phyloP scores from a whole-genome alignment of 805 yeast genomes.

The Candida anglica region DNA sequence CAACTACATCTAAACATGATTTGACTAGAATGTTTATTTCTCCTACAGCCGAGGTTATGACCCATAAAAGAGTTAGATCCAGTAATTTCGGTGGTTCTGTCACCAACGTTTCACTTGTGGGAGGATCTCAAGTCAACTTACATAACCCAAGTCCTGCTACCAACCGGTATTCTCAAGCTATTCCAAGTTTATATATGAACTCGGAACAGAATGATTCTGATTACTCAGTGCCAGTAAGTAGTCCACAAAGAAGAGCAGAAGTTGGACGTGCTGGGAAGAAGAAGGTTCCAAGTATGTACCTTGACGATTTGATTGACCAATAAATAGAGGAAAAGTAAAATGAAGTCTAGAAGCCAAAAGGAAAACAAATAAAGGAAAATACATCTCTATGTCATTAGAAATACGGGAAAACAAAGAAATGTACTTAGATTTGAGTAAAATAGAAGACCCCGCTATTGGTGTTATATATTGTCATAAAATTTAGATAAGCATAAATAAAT shows the following conservation, averaged over 20 bases:
- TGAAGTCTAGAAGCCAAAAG: too few relatives aligned
- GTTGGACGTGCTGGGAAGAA: slow-evolving; percentile 21
- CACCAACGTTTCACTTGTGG: slow-evolving; percentile 13
- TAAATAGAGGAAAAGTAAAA: slow-evolving; percentile 1
- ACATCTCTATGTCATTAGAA: too few relatives aligned
- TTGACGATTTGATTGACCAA: slow-evolving; percentile 47
- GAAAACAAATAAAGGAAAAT: too few relatives aligned
- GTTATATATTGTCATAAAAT: too few relatives aligned
- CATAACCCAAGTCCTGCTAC: slow-evolving; percentile 16
- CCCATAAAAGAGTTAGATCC: slow-evolving; percentile 35
- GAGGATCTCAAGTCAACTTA: slow-evolving; percentile 14
- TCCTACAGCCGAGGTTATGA: slow-evolving; percentile 74
- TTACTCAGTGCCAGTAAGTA: slow-evolving; percentile 8
- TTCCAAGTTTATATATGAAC: slow-evolving; percentile 38
- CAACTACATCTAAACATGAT: slow-evolving; percentile 34
- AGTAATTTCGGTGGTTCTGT: slow-evolving; percentile 17
- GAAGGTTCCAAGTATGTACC: slow-evolving; percentile 45
- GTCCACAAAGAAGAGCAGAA: slow-evolving; percentile 1
- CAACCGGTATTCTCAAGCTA: slow-evolving; percentile 24
- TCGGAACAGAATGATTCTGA: slow-evolving; percentile 34
- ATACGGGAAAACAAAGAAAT: too few relatives aligned
- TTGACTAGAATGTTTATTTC: slow-evolving; percentile 61
- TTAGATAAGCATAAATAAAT: too few relatives aligned
- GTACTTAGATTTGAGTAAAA: too few relatives aligned
- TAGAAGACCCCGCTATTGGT: too few relatives aligned